Conservation (phyloP, 2,329 filamentous ascomycete species). For the Chaetomium globosum region DNA sequence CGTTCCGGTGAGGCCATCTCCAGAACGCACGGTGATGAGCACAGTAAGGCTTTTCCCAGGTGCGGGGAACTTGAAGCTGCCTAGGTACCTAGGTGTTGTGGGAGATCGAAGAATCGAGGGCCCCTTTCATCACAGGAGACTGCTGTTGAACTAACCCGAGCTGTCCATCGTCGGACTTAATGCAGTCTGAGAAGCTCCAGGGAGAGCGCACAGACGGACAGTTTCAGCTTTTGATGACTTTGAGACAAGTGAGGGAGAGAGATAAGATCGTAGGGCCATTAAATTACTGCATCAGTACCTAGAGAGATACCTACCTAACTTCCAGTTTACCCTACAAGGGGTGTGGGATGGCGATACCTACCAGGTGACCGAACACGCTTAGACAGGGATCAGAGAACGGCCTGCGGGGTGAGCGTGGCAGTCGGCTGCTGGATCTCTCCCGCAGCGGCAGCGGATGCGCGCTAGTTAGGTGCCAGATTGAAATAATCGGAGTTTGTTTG, state of each 20-base stretch:
- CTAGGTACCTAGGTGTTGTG: neutral
- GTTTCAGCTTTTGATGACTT: conserved; percentile 7
- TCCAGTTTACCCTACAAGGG: neutral
- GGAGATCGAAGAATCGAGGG: neutral
- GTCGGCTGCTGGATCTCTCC: neutral
- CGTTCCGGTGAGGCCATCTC: neutral
- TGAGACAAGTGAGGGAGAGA: conserved; percentile 6
- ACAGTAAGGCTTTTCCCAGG: neutral
- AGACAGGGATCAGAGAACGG: neutral
- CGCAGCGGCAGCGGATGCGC: neutral
- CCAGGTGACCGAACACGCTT: neutral
- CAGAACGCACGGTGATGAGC: neutral
- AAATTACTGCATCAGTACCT: neutral
- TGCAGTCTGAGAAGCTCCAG: conserved; percentile 1
- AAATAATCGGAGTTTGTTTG: conserved; percentile 14
- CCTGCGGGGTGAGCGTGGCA: neutral
- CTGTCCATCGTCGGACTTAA: neutral
- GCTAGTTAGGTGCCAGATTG: neutral
- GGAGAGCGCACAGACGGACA: neutral
- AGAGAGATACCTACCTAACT: neutral
- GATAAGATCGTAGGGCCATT: neutral
- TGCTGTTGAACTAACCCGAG: neutral
- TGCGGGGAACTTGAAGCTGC: conserved; percentile 2
- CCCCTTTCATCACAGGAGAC: neutral
- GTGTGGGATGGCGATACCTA: neutral